Base-by-base conservation (phyloP, 2,329 filamentous ascomycete species). In the Pseudopithomyces chartarum region DNA sequence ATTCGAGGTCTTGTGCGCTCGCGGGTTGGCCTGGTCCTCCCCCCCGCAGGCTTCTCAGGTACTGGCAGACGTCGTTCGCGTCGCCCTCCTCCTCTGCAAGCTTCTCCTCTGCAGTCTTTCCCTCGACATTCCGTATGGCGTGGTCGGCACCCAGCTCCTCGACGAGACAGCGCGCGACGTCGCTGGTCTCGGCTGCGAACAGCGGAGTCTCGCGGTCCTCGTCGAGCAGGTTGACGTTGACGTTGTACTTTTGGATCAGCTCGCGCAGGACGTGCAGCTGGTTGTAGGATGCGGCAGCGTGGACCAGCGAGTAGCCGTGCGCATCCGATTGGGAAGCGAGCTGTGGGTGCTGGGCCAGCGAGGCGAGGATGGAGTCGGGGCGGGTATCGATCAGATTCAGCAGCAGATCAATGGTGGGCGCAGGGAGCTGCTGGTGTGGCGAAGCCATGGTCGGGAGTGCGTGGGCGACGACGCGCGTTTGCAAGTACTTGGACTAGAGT, bases 131-230 rank as follows among this genome's bases (percentile, higher is more conserved):
- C 63, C 79, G 83, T 57, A 88, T 80, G 19, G 77, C 78, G 36
- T 85, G 75, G 65, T 96, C 87, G 32, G 90, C 85, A 5, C 87
- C 86, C 2, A 98, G 81, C 74, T 97, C 92, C 69, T 96, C 91
- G 2, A 98, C 85, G 7, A 99, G 81, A 51, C 88, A 85, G 66
- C 85, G 86, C 19, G 94, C 94, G 42, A 92, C 88, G 3, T 90
- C 88, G 47, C 90, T 81, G 0, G 87, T 91, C 77, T 99, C 95
- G 26, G 88, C 87, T n/a, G 92, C 91, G 71, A 97, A 99, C 4
- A 99, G 81, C n/a, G 94, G 90, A 1, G 94, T 97, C 78, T 99
- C 95, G 55, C 88, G 86, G 73, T 99, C 95, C 74, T 97, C 91
- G 72, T 99, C 95, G 63, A 85, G 85, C 51, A 97, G 80, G 73